Percentiles rank a stretch among this genome's conserved stretches.
Evolutionary conservation across 2,329 filamentous ascomycete species (phyloP).

Genomic region (Knufia fluminis): DNA sequence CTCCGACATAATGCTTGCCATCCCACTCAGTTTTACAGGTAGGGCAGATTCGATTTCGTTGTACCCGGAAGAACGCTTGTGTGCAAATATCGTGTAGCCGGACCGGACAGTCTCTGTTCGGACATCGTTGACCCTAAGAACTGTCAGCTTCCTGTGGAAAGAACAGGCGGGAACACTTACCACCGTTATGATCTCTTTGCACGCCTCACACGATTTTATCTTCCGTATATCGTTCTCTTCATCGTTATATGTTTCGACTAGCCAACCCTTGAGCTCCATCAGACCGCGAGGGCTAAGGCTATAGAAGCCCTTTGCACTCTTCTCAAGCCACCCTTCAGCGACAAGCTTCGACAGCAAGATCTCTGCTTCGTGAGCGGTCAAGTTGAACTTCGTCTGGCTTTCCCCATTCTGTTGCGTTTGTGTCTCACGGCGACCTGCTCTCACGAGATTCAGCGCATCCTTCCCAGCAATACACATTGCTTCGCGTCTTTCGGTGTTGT

Average conservation of each 20-base stretch:
- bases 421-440: constrained; percentile 30
- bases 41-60: constrained; percentile 55
- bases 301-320: constrained; percentile 63
- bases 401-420: constrained; percentile 28
- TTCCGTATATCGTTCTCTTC: constrained; percentile 53
- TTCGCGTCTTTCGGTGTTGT: constrained; percentile 73
- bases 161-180: constrained; percentile 29
- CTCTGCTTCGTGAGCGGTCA: constrained; percentile 74
- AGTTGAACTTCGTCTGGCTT: constrained; percentile 36
- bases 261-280: constrained; percentile 75
- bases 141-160: background rate
- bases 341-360: constrained; percentile 59
- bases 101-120: constrained; percentile 55
- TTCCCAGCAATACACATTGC: constrained; percentile 72
- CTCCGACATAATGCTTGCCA: constrained; percentile 44
- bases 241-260: constrained; percentile 81
- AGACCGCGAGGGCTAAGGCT: constrained; percentile 66
- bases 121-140: constrained; percentile 61
- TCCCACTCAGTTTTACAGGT: constrained; percentile 44
- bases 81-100: constrained; percentile 71
- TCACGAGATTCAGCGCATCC: constrained; percentile 63
- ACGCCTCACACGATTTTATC: constrained; percentile 81
- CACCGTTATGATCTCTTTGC: constrained; percentile 78
- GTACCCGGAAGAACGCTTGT: constrained; percentile 61
- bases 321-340: constrained; percentile 75